Base-by-base conservation (phyloP, 306 rosid genomes). In the Elaeagnus macrophylla region DNA sequence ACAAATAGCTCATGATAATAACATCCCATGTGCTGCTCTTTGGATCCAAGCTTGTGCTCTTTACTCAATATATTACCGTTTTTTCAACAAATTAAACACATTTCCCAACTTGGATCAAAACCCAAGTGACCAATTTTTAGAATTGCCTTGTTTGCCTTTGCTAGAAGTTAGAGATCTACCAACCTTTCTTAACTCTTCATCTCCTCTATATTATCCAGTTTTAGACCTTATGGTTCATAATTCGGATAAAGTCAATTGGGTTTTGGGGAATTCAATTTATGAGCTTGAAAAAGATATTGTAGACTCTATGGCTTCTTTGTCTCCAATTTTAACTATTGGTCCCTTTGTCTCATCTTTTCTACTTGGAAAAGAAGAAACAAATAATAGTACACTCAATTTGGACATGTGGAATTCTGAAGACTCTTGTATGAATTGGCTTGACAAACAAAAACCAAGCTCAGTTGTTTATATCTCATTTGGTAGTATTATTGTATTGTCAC, bases 381-480 rank as follows among this genome's bases (percentile, higher is more conserved):
- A 9, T 48, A 35, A 7, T 0, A 25, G 32, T 43, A 37, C 32
- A 5, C 41, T 57, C 25, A 72, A 39, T 14, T 35, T 74, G n/a
- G 83, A 81, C n/a, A 45, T 84, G 81, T 78, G 74, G 74, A 62
- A 19, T 7, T 77, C 79, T 0, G 83, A 84, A 13, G 78, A 74
- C 11, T 66, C 72, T 0, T 81, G 81, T 67, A 11, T 76, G 6
- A 57, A 16, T 1, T 81, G 88, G 88, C 81, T 81, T 0, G 67
- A 78, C 18, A 57, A 46, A 0, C 68, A 45, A 45, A 63, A 62
- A 53, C 0, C 9, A 5, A 48, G 60, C 4, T 81, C 88, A 0
- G 94, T 81, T 9, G 40, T 81, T 8, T 84, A 71, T 15, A 50
- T 79, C 5, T 71, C 88, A 3, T 84, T 81, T 51, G 94, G 94